A percentile compares a stretch with the other conserved stretches of the same genome.
These are phyloP conservation scores for Candida manassasensis DNA, from an alignment of 805 yeast genomes.

Conservation along the genomic window DNA sequence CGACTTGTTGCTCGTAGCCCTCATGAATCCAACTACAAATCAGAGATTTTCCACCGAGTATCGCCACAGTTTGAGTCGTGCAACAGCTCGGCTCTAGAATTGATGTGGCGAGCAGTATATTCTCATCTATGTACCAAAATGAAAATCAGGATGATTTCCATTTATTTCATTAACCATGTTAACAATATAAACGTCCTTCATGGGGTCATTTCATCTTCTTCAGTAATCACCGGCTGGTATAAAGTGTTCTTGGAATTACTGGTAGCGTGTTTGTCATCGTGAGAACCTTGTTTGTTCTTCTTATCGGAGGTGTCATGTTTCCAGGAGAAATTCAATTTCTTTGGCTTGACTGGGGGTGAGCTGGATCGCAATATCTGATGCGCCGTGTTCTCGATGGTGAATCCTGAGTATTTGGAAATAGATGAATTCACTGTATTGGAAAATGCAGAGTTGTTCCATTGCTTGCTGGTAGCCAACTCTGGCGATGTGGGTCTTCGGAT, in stretches of 20 bases:
- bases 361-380: slow-evolving; percentile 2
- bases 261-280: background rate
- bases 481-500: slow-evolving; percentile 7
- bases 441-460: slow-evolving; percentile 4
- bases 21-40: too few species aligned
- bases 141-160: too few species aligned
- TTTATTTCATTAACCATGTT: too few species aligned
- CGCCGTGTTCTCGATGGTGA: background rate
- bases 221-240: slow-evolving; percentile 12
- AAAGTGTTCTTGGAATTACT: slow-evolving; percentile 5
- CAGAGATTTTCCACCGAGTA: too few species aligned
- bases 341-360: slow-evolving; percentile 4
- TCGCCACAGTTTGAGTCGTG: too few species aligned
- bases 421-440: slow-evolving; percentile 3
- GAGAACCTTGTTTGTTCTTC: background rate
- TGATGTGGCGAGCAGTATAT: too few species aligned
- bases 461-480: slow-evolving; percentile 6
- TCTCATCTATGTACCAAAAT: too few species aligned
- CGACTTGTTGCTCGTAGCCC: too few species aligned
- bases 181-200: too few species aligned
- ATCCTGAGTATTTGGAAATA: slow-evolving; percentile 1
- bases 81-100: too few species aligned
- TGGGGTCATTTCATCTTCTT: slow-evolving; percentile 10
- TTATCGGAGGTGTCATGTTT: slow-evolving; percentile 1
- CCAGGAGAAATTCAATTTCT: background rate